Percentiles rank a stretch among this genome's conserved stretches.
phyloP scores from a whole-genome alignment of 139 green algal species.

The Coccomyxa sp. region DNA sequence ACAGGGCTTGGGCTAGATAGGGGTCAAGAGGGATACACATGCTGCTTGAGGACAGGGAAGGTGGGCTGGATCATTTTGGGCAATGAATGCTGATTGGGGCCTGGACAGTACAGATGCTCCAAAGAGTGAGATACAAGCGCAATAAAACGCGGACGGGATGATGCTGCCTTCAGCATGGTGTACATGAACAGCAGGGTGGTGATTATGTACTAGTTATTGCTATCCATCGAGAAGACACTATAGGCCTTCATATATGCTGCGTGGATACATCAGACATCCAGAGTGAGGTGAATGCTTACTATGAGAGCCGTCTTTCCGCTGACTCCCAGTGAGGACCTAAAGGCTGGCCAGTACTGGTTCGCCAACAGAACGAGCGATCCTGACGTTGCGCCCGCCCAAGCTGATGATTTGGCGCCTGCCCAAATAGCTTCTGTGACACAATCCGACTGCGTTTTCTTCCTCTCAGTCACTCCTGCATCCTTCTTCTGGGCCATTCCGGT shows the following conservation, averaged over 20 bases:
- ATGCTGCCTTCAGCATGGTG: neutral
- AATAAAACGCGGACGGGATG: neutral
- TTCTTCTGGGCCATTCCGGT: too few relatives aligned
- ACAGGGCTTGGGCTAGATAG: neutral
- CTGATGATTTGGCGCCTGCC: conserved; percentile 2
- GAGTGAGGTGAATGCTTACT: too few relatives aligned
- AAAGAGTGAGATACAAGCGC: neutral
- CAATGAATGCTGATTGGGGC: too few relatives aligned
- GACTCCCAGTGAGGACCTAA: conserved; percentile 17
- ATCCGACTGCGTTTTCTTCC: conserved; percentile 4
- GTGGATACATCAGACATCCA: too few relatives aligned
- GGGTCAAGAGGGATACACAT: neutral
- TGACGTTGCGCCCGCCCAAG: conserved; percentile 2
- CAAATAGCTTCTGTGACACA: conserved; percentile 4
- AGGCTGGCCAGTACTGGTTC: conserved; percentile 9
- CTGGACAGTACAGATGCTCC: too few relatives aligned
- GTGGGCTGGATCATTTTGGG: neutral
- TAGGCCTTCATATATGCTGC: neutral
- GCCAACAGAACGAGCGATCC: conserved; percentile 4
- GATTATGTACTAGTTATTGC: neutral
- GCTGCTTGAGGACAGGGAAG: neutral
- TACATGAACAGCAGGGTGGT: neutral
- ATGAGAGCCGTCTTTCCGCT: conserved; percentile 21
- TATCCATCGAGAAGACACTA: neutral
- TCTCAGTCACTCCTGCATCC: too few relatives aligned